Evolutionary conservation across 1,284 basidiomycete genomes (phyloP), one percentile per base, ranked within the genome.

Genomic region (Papiliotrema terrestris): DNA sequence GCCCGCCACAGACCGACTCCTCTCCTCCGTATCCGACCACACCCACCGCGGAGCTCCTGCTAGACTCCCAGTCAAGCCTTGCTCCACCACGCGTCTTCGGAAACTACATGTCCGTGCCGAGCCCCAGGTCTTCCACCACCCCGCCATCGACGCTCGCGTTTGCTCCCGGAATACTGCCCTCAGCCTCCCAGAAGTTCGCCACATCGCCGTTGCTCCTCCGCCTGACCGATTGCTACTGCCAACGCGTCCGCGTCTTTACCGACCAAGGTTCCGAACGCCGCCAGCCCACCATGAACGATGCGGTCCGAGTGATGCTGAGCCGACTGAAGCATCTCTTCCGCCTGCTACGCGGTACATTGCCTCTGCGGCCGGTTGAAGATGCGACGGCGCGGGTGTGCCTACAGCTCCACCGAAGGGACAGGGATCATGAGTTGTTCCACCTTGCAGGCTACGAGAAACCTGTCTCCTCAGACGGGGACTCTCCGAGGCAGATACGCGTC

Each of bases 401-500:
- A 8, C 35, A 52, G 8, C 54, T 65, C 14, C 46, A 61, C 23
- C 46, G 49, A 15, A 35, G 45, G 44, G 66, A 64, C 3, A 35
- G 45, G 44, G 66, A 64, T 3, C 38, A 38, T 3, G 64, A 68
- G 44, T 13, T 60, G n/a, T 50, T 54, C 26, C 66, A 68, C 52
- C 32, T 68, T 2, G 54, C 47, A 1, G 64, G 48, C 8, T 50
- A 37, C 17, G 55, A 61, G 35, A 13, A 14, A 14, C 45, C 20
- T 6, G 29, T 32, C 29, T 32, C 29, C 6, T 32, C 29, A 5
- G 20, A 36, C 15, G n/a, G 37, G 49, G 11, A 19, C 22, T 19
- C 25, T 29, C 8, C 36, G 36, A 23, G 15, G 32, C 2, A 35
- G 23, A 48, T 61, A 15, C 56, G 49, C 22, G 47, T 67, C 17